phyloP scores from a whole-genome alignment of 2,329 filamentous ascomycete genomes.

The Knufia fluminis region DNA sequence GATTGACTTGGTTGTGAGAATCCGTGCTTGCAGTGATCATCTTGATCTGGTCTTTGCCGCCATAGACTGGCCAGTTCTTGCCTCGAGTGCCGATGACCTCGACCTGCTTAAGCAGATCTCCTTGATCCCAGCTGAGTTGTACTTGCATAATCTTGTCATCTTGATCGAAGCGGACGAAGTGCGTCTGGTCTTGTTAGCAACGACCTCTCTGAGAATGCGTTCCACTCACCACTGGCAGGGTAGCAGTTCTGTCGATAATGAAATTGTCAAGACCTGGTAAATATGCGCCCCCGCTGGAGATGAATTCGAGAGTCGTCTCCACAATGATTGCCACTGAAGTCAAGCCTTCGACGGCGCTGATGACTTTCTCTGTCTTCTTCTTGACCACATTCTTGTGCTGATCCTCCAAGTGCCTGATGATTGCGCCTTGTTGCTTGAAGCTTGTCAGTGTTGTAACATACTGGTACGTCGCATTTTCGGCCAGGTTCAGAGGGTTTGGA shows the following conservation, averaged over 20 bases:
- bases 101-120: constrained; percentile 79
- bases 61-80: constrained; percentile 89
- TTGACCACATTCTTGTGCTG: constrained; percentile 61
- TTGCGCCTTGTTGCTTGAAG: constrained; percentile 60
- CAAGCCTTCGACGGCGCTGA: constrained; percentile 63
- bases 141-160: constrained; percentile 75
- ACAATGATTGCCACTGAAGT: constrained; percentile 66
- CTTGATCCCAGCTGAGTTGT: constrained; percentile 91
- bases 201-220: not conserved
- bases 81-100: constrained; percentile 86
- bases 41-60: constrained; percentile 72
- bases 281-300: constrained; percentile 72
- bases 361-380: constrained; percentile 70
- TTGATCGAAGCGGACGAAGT: constrained; percentile 76
- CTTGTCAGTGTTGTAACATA: constrained; percentile 84
- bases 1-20: constrained; percentile 24
- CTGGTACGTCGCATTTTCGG: constrained; percentile 60
- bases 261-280: constrained; percentile 89
- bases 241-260: constrained; percentile 68
- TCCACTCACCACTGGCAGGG: constrained; percentile 66
- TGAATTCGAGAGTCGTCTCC: constrained; percentile 74
- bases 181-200: constrained; percentile 47
- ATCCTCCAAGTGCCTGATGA: constrained; percentile 70
- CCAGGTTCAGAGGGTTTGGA: constrained; percentile 55
- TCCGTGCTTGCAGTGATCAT: constrained; percentile 56